A percentile compares a stretch with the other conserved stretches of the same genome.
Evolutionary conservation across 805 yeast genomes (phyloP).

Genomic region (Candida incommunis): DNA sequence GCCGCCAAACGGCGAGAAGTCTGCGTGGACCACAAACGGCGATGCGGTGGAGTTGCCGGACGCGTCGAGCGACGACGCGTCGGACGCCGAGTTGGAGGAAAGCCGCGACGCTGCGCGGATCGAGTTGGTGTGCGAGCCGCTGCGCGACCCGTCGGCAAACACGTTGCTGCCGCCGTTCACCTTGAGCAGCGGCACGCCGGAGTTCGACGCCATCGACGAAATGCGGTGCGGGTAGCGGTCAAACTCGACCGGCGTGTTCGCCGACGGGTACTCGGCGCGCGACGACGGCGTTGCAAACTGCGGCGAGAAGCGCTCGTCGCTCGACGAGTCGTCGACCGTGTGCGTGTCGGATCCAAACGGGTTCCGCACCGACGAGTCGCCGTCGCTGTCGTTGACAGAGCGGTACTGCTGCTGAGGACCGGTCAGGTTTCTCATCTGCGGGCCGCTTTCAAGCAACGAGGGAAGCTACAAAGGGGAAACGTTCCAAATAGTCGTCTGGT

Average conservation of each 20-base stretch:
- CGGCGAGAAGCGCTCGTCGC: background rate
- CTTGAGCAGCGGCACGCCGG: conserved; percentile 8
- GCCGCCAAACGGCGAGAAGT: conserved; percentile 76
- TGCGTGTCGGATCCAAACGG: conserved; percentile 18
- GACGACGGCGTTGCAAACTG: background rate
- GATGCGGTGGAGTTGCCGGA: conserved; percentile 2
- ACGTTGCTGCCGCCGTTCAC: conserved; percentile 4
- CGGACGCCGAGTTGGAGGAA: background rate
- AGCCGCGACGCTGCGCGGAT: background rate
- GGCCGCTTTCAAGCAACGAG: too few relatives aligned
- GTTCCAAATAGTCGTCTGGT: too few relatives aligned
- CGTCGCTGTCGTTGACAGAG: conserved; percentile 9
- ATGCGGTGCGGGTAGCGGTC: conserved; percentile 24
- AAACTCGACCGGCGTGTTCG: conserved; percentile 14
- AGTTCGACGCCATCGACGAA: conserved; percentile 12
- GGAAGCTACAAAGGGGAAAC: background rate
- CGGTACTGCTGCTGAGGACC: conserved; percentile 9
- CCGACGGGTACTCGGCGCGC: conserved; percentile 4
- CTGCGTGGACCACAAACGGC: conserved; percentile 24
- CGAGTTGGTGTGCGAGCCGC: background rate
- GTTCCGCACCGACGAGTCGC: conserved; percentile 11
- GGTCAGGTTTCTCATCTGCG: conserved; percentile 12
- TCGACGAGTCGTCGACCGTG: conserved; percentile 10
- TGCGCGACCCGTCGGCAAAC: background rate
- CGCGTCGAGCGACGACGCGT: background rate